Evolutionary conservation across 2,329 filamentous ascomycete genomes (phyloP).

Genomic region (Calonectria honghensis): DNA sequence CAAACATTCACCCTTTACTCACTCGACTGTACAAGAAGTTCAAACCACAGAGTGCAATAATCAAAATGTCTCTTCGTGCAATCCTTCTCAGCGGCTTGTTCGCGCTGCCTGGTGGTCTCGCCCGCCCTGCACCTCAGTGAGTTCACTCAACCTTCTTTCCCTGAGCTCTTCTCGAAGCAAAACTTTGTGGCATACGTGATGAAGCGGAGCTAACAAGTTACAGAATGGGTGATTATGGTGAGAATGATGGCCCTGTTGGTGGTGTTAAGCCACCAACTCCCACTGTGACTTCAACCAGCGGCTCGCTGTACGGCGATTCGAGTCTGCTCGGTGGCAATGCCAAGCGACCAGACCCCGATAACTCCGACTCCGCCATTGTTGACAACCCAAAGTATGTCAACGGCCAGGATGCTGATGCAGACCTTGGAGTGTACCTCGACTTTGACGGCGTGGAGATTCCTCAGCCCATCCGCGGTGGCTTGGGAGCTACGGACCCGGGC

Average conservation of each 20-base stretch:
- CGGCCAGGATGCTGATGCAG: conserved; percentile 69
- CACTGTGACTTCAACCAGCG: conserved; percentile 60
- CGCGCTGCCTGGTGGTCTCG: conserved; percentile 11
- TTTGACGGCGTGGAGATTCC: conserved; percentile 18
- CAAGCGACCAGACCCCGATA: conserved; percentile 59
- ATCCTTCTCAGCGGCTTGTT: conserved; percentile 24
- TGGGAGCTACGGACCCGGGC: conserved; percentile 28
- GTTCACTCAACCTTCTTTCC: neutral
- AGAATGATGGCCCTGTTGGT: conserved; percentile 65
- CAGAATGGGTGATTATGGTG: conserved; percentile 53
- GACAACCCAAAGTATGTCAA: conserved; percentile 64
- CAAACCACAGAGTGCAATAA: neutral
- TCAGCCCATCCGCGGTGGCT: conserved; percentile 27
- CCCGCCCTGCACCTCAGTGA: conserved; percentile 31
- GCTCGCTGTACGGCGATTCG: conserved; percentile 63
- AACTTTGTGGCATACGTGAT: neutral
- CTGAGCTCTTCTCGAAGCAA: too few species aligned
- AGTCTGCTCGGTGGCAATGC: conserved; percentile 64
- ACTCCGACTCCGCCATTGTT: conserved; percentile 62
- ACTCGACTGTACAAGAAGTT: too few species aligned
- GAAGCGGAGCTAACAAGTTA: neutral
- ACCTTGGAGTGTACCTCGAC: conserved; percentile 62
- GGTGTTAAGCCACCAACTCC: conserved; percentile 63
- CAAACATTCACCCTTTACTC: neutral
- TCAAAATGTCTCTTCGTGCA: conserved; percentile 15